Percentiles rank a stretch among this genome's conserved stretches.
phyloP scores from a whole-genome alignment of 345 rosid species.

The Raphanus sativus region DNA sequence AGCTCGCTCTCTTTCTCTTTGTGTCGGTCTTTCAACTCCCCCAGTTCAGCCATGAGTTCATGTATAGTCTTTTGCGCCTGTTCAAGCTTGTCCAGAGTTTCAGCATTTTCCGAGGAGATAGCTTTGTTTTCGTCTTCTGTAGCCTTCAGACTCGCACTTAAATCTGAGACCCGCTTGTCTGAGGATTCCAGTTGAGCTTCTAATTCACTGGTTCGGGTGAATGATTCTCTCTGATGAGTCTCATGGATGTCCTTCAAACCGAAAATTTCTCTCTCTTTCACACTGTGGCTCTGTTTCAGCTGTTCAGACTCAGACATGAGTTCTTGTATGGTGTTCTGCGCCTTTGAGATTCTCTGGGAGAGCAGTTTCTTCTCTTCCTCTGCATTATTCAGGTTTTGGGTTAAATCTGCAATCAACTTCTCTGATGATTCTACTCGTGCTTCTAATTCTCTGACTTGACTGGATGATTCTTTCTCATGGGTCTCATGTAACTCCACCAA shows the following conservation, averaged over 20 bases:
- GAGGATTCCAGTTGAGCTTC: conserved; percentile 51
- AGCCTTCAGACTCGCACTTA: conserved; percentile 44
- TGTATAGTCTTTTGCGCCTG: conserved; percentile 41
- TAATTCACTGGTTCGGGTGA: conserved; percentile 35
- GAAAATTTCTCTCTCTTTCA: conserved; percentile 57
- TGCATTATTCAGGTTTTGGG: conserved; percentile 42
- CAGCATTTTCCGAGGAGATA: conserved; percentile 49
- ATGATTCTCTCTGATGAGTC: conserved; percentile 54
- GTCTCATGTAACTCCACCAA: conserved; percentile 50
- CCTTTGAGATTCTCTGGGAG: conserved; percentile 49
- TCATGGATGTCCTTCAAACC: conserved; percentile 48
- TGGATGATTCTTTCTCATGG: conserved; percentile 51
- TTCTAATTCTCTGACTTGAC: conserved; percentile 30
- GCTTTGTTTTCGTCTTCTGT: conserved; percentile 56
- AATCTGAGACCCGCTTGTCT: conserved; percentile 50
- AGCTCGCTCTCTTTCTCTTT: conserved; percentile 14
- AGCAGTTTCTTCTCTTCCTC: conserved; percentile 60
- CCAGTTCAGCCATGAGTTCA: conserved; percentile 46
- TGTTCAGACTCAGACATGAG: conserved; percentile 47
- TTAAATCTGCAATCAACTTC: conserved; percentile 47
- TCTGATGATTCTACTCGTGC: conserved; percentile 55
- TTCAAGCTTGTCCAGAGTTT: conserved; percentile 51
- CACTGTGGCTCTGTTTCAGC: conserved; percentile 45
- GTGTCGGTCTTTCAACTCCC: conserved; percentile 42
- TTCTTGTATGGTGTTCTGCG: conserved; percentile 44